These are phyloP conservation scores for Paracoccidioides lutzii DNA, from an alignment of 2,329 filamentous ascomycete genomes.

Conservation along the genomic window DNA sequence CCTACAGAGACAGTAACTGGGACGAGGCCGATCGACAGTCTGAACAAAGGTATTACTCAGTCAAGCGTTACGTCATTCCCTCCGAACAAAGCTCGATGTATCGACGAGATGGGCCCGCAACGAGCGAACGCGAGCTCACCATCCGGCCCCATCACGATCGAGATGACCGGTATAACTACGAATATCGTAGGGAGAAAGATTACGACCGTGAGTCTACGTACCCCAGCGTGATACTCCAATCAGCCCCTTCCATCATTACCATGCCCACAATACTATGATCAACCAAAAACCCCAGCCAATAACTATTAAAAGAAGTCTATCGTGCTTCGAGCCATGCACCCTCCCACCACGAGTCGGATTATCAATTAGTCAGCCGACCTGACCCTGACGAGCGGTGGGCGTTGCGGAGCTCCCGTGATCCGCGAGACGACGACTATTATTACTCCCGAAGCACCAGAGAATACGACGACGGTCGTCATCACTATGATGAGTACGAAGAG, in stretches of 20 bases:
- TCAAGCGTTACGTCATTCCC: conserved; percentile 45
- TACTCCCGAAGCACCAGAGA: conserved; percentile 46
- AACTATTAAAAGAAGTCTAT: conserved; percentile 42
- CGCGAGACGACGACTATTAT: conserved; percentile 48
- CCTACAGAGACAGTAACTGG: conserved; percentile 30
- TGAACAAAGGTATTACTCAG: conserved; percentile 36
- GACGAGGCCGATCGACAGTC: conserved; percentile 29
- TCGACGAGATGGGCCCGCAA: conserved; percentile 20
- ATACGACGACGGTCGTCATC: conserved; percentile 35
- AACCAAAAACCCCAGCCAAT: conserved; percentile 39
- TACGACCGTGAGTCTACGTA: conserved; percentile 30
- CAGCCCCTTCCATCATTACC: conserved; percentile 13
- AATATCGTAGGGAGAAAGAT: conserved; percentile 33
- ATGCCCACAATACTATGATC: conserved; percentile 31
- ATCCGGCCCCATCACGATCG: conserved; percentile 35
- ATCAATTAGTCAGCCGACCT: conserved; percentile 47
- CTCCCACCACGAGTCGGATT: conserved; percentile 42
- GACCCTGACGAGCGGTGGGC: conserved; percentile 40
- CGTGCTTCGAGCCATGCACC: conserved; percentile 38
- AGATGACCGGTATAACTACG: conserved; percentile 32
- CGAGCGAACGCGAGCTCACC: conserved; percentile 31
- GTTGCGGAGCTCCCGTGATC: conserved; percentile 30
- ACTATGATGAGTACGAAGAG: conserved; percentile 28
- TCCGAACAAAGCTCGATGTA: conserved; percentile 23
- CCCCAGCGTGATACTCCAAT: conserved; percentile 30